Evolutionary conservation across 345 rosid species (phyloP).

Genomic region (Dimocarpus longan): DNA sequence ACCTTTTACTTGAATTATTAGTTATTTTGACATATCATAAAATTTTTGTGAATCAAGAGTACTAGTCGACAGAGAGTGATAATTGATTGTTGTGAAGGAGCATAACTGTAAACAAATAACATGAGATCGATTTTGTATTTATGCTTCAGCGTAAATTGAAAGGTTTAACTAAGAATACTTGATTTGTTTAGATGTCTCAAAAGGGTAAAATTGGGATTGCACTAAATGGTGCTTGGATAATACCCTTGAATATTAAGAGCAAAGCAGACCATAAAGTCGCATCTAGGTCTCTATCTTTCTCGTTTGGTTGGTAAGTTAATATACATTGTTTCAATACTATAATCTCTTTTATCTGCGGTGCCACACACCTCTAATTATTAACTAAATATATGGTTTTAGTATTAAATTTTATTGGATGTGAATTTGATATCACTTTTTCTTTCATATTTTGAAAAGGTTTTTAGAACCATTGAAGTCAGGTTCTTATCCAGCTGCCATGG

Average conservation of each 20-base stretch:
- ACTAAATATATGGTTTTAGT: not conserved
- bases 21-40: too few species aligned
- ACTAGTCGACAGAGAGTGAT: too few species aligned
- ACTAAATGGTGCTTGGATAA: conserved; percentile 30
- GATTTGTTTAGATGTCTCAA: conserved; percentile 27
- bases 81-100: too few species aligned
- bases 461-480: conserved; percentile 46
- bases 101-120: too few species aligned
- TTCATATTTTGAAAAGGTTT: conserved; percentile 27
- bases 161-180: not conserved
- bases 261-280: conserved; percentile 23
- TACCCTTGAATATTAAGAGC: conserved; percentile 17
- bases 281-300: conserved; percentile 32
- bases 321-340: too few species aligned
- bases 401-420: not conserved
- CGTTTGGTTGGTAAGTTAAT: conserved; percentile 33
- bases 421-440: not conserved
- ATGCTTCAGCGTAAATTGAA: too few species aligned
- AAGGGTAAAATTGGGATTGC: conserved; percentile 38
- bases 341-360: too few species aligned
- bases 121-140: too few species aligned
- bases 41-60: too few species aligned
- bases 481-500: conserved; percentile 43
- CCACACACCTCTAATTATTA: not conserved
- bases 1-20: too few species aligned